Conservation (phyloP, 2,329 filamentous ascomycete genomes). For the Cladosporium oxysporum region DNA sequence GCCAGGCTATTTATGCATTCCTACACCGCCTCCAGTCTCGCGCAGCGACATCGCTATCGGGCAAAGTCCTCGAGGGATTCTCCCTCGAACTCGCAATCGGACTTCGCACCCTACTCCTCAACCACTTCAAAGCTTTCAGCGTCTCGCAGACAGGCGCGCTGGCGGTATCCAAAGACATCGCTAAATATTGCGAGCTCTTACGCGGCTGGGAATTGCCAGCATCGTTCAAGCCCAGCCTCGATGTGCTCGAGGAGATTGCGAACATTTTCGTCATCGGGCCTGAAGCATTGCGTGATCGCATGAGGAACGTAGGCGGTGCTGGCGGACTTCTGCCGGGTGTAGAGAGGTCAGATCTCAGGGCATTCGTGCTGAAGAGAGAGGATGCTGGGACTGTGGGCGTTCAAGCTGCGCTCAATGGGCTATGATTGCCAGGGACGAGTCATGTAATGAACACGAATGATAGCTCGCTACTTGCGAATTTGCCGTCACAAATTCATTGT, state of each 20-base stretch:
- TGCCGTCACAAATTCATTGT: neutral
- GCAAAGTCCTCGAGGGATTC: slow-evolving; percentile 79
- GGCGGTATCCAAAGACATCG: slow-evolving; percentile 95
- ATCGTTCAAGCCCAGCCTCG: slow-evolving; percentile 60
- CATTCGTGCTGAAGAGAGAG: slow-evolving; percentile 81
- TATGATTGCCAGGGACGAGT: slow-evolving; percentile 42
- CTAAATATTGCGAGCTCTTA: slow-evolving; percentile 85
- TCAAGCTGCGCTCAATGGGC: slow-evolving; percentile 73
- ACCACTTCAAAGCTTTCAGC: slow-evolving; percentile 91
- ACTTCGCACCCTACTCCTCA: slow-evolving; percentile 75
- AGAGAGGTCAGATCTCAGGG: slow-evolving; percentile 65
- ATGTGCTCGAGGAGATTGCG: slow-evolving; percentile 88
- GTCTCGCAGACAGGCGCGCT: slow-evolving; percentile 92
- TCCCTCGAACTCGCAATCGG: slow-evolving; percentile 80
- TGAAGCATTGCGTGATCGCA: slow-evolving; percentile 53
- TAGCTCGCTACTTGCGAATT: neutral
- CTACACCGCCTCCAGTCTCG: slow-evolving; percentile 64
- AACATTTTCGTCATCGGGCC: slow-evolving; percentile 90
- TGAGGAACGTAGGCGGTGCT: slow-evolving; percentile 45
- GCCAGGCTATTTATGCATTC: slow-evolving; percentile 78
- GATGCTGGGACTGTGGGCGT: slow-evolving; percentile 80
- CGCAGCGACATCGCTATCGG: slow-evolving; percentile 71
- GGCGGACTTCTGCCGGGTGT: slow-evolving; percentile 40
- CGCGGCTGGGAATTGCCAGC: slow-evolving; percentile 73
- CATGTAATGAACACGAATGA: neutral